phyloP scores from a whole-genome alignment of 768 basidiomycete species.

The Boletus vinaceobasis region DNA sequence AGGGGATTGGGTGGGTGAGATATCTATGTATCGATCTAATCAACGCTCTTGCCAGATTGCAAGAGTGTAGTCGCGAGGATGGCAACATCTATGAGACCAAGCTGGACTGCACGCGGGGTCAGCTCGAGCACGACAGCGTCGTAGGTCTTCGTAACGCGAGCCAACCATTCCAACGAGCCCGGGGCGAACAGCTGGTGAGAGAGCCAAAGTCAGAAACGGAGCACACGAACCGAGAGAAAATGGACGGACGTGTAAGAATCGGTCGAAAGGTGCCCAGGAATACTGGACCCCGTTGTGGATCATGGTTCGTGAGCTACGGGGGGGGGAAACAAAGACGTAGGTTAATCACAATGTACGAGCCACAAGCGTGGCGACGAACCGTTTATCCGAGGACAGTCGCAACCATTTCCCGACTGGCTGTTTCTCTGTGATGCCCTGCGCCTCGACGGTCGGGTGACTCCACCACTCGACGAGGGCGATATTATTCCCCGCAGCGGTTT shows the following conservation, averaged over 20 bases:
- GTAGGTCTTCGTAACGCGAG: conserved; percentile 45
- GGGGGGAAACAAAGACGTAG: neutral
- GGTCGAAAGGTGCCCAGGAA: conserved; percentile 53
- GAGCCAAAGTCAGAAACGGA: neutral
- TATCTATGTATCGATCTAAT: conserved; percentile 32
- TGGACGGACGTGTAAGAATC: conserved; percentile 39
- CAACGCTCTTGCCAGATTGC: conserved; percentile 61
- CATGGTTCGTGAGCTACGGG: conserved; percentile 46
- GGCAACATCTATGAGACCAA: conserved; percentile 49
- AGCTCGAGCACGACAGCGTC: conserved; percentile 51
- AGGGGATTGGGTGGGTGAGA: neutral
- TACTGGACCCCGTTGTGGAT: conserved; percentile 47
- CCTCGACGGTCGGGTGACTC: conserved; percentile 47
- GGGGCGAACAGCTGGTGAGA: conserved; percentile 45
- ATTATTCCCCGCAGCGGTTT: conserved; percentile 43
- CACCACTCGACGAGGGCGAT: conserved; percentile 60
- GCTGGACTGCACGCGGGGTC: conserved; percentile 51
- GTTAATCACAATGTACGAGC: neutral
- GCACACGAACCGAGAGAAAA: neutral
- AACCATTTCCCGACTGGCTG: conserved; percentile 55
- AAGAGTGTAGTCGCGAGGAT: conserved; percentile 53
- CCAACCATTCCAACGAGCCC: conserved; percentile 40
- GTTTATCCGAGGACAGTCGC: conserved; percentile 44
- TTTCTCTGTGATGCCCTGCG: conserved; percentile 47
- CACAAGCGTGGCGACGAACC: conserved; percentile 29